A percentile compares a stretch with the other conserved stretches of the same genome.
Conservation (phyloP, 2,329 filamentous ascomycete species). For the Ophiostoma piceae region DNA sequence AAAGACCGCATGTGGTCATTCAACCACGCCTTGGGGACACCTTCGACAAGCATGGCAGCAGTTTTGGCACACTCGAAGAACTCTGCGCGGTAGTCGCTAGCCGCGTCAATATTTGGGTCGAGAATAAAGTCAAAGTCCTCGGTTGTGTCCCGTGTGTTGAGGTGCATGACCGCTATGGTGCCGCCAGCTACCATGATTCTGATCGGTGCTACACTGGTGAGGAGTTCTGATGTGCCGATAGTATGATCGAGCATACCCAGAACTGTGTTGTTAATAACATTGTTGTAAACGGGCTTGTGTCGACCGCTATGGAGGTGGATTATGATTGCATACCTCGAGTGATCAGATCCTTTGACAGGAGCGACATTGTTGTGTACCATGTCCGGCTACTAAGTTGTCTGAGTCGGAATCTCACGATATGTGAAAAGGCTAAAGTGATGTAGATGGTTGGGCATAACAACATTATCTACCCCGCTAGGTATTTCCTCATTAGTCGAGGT, state of each 20-base stretch:
- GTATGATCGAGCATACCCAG: neutral
- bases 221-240: neutral
- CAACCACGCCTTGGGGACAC: neutral
- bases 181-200: neutral
- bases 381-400: too few species aligned
- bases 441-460: too few species aligned
- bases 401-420: too few species aligned
- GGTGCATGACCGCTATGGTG: neutral
- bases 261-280: neutral
- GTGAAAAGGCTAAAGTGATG: too few species aligned
- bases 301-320: neutral
- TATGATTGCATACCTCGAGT: neutral
- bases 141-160: neutral
- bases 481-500: too few species aligned
- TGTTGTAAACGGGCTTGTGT: too few species aligned
- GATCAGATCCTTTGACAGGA: neutral
- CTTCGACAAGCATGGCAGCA: neutral
- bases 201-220: neutral
- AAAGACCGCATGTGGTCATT: neutral
- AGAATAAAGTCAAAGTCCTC: neutral
- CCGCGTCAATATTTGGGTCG: neutral
- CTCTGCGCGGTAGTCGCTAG: neutral
- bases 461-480: too few species aligned
- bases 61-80: neutral
- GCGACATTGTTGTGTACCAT: too few species aligned